phyloP scores from a whole-genome alignment of 2,329 filamentous ascomycete species.

The Lachnellula hyalina region DNA sequence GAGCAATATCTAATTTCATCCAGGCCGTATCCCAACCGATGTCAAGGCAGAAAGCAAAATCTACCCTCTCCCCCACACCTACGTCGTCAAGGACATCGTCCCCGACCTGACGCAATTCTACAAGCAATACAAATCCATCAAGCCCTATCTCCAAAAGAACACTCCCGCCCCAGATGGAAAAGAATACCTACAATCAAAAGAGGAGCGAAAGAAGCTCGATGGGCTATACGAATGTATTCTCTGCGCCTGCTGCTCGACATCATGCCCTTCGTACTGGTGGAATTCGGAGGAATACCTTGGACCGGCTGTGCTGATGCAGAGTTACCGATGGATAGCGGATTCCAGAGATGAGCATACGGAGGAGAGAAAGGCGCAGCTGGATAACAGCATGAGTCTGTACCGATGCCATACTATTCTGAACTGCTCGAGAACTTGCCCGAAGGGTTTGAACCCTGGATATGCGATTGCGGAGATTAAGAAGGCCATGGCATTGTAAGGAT shows the following conservation, averaged over 20 bases:
- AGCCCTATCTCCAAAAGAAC: constrained; percentile 93
- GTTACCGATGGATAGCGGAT: constrained; percentile 95
- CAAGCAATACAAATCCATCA: constrained; percentile 99
- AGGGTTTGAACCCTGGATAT: constrained; percentile 92
- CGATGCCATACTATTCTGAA: constrained; percentile 99
- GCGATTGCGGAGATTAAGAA: constrained; percentile 99
- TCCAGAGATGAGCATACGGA: constrained; percentile 86
- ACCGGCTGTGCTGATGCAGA: constrained; percentile 92
- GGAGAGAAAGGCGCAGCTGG: constrained; percentile 83
- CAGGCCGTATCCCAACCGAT: constrained; percentile 90
- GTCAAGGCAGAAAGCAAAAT: constrained; percentile 79
- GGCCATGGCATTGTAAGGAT: constrained; percentile 62
- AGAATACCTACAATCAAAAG: constrained; percentile 86
- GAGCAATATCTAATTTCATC: constrained; percentile 26
- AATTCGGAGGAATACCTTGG: constrained; percentile 98
- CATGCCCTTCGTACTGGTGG: constrained; percentile 99
- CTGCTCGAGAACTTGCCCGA: constrained; percentile 95
- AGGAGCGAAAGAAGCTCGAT: constrained; percentile 88
- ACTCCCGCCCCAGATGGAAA: constrained; percentile 80
- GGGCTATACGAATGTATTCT: constrained; percentile 99
- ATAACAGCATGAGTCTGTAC: constrained; percentile 99
- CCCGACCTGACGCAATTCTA: constrained; percentile 98
- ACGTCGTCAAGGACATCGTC: constrained; percentile 98
- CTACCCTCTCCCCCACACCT: constrained; percentile 97
- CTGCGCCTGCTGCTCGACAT: constrained; percentile 98